Percentiles rank a stretch among this genome's conserved stretches.
These are phyloP conservation scores for Barbarea vulgaris DNA, from an alignment of 345 rosid genomes.

Conservation along the genomic window DNA sequence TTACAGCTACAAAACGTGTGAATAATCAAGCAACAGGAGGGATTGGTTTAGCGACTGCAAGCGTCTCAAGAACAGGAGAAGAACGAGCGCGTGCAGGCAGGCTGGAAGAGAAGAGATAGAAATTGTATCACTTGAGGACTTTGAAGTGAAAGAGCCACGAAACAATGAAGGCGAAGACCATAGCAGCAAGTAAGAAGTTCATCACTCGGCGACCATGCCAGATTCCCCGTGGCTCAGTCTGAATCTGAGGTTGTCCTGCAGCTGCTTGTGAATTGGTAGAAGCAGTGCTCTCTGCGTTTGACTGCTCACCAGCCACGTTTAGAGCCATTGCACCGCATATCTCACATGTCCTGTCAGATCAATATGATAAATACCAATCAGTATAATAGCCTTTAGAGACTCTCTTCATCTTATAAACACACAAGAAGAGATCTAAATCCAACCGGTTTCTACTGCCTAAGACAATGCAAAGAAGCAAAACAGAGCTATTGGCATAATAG, in stretches of 20 bases:
- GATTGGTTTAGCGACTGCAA: constrained; percentile 25
- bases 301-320: constrained; percentile 50
- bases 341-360: constrained; percentile 57
- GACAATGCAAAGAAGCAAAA: background rate
- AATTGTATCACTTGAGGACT: constrained; percentile 35
- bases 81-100: constrained; percentile 11
- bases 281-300: constrained; percentile 36
- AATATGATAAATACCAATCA: constrained; percentile 4
- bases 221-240: constrained; percentile 47
- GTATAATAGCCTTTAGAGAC: background rate
- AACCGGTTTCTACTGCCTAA: constrained; percentile 11
- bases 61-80: constrained; percentile 26
- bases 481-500: background rate
- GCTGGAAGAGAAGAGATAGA: background rate
- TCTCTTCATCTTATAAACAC: constrained; percentile 7
- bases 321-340: constrained; percentile 61
- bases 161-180: constrained; percentile 63
- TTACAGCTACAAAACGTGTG: constrained; percentile 42
- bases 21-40: constrained; percentile 38
- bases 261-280: constrained; percentile 42
- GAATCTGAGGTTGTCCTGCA: constrained; percentile 38
- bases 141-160: constrained; percentile 73
- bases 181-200: constrained; percentile 62
- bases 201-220: constrained; percentile 68
- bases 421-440: constrained; percentile 10